Percentiles rank a stretch among this genome's conserved stretches.
phyloP scores from a whole-genome alignment of 2,329 filamentous ascomycete species.

The Fusarium decemcellulare region DNA sequence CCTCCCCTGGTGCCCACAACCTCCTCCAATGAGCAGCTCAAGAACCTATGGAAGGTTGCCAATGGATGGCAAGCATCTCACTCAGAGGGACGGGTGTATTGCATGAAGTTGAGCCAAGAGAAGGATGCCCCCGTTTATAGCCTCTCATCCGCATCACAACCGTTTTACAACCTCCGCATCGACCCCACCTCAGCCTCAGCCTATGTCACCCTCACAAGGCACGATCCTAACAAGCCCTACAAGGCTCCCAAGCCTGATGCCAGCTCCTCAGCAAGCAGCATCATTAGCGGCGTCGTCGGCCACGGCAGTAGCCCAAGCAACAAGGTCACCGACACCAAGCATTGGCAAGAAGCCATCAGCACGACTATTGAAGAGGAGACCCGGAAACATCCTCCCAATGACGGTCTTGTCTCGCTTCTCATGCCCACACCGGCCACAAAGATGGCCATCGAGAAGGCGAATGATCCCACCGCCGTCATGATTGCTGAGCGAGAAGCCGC shows the following conservation, averaged over 20 bases:
- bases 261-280: slow-evolving; percentile 43
- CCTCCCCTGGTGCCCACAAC: slow-evolving; percentile 63
- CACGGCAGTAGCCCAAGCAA: slow-evolving; percentile 43
- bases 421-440: slow-evolving; percentile 77
- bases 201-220: slow-evolving; percentile 70
- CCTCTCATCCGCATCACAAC: slow-evolving; percentile 71
- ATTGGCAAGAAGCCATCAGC: slow-evolving; percentile 71
- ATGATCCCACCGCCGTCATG: slow-evolving; percentile 70
- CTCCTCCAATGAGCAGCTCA: slow-evolving; percentile 73
- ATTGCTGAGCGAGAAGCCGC: slow-evolving; percentile 79
- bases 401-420: slow-evolving; percentile 76
- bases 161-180: slow-evolving; percentile 77
- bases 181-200: slow-evolving; percentile 76
- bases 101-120: slow-evolving; percentile 69
- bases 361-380: slow-evolving; percentile 71
- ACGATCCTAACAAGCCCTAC: slow-evolving; percentile 72
- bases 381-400: slow-evolving; percentile 67
- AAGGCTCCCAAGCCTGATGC: slow-evolving; percentile 57
- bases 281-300: slow-evolving; percentile 52
- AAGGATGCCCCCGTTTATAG: slow-evolving; percentile 76
- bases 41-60: slow-evolving; percentile 76
- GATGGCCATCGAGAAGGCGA: slow-evolving; percentile 72
- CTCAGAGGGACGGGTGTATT: slow-evolving; percentile 71
- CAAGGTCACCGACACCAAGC: slow-evolving; percentile 56
- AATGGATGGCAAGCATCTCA: slow-evolving; percentile 78